These are phyloP conservation scores for Naegleria gruberi DNA, from an alignment of 208 protist species.

Conservation along the genomic window DNA sequence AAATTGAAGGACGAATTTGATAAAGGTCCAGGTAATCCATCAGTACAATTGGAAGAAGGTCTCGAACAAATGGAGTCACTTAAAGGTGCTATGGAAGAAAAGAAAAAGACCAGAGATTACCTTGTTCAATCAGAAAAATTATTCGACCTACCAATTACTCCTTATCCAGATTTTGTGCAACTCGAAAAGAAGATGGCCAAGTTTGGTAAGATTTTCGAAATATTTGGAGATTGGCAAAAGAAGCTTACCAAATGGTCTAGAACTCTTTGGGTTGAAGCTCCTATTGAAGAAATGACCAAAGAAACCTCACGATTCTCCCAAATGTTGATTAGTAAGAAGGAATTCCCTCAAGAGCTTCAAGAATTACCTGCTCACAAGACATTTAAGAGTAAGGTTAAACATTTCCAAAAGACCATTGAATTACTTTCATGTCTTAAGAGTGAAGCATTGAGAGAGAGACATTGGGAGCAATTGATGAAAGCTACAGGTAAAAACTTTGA, in stretches of 20 bases:
- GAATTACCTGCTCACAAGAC: slow-evolving; percentile 56
- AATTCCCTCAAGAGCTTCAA: slow-evolving; percentile 68
- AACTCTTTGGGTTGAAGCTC: slow-evolving; percentile 91
- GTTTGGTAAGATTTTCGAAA: slow-evolving; percentile 78
- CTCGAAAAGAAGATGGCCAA: slow-evolving; percentile 76
- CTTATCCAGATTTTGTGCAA: slow-evolving; percentile 74
- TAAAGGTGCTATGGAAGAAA: slow-evolving; percentile 57
- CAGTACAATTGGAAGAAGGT: slow-evolving; percentile 75
- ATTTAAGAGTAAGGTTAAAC: slow-evolving; percentile 79
- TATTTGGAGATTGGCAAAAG: slow-evolving; percentile 81
- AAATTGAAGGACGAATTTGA: slow-evolving; percentile 61
- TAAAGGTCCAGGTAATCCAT: slow-evolving; percentile 63
- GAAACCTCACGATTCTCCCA: slow-evolving; percentile 81
- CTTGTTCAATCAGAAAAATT: slow-evolving; percentile 89
- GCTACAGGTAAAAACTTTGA: slow-evolving; percentile 85
- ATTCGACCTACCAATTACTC: slow-evolving; percentile 86
- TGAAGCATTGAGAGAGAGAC: slow-evolving; percentile 87
- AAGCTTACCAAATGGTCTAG: slow-evolving; percentile 83
- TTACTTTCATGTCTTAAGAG: slow-evolving; percentile 90
- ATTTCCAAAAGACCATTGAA: slow-evolving; percentile 89
- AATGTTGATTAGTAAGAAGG: slow-evolving; percentile 64
- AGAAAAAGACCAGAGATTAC: slow-evolving; percentile 68
- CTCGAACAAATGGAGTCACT: slow-evolving; percentile 75
- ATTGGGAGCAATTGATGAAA: slow-evolving; percentile 94
- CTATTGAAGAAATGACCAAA: slow-evolving; percentile 79